Evolutionary conservation across 2,329 filamentous ascomycete species (phyloP).

Genomic region (Colletotrichum godetiae): DNA sequence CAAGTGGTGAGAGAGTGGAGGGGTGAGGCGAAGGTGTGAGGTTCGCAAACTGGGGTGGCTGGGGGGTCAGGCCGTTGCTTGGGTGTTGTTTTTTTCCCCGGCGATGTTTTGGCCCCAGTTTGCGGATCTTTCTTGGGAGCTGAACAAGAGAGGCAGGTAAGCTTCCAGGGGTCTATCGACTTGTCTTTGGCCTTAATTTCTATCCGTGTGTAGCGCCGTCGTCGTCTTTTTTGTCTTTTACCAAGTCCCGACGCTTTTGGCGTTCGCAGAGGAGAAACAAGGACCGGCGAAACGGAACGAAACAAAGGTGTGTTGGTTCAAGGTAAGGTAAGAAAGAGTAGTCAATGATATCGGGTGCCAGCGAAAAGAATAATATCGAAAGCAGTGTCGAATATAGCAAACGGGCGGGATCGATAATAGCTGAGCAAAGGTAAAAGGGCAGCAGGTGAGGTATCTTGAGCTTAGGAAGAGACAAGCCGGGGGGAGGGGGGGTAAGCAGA

Average conservation of each 20-base stretch:
- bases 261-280: neutral
- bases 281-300: neutral
- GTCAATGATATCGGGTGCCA: neutral
- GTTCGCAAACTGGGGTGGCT: constrained; percentile 35
- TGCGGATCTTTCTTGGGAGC: constrained; percentile 30
- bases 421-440: neutral
- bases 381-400: constrained; percentile 2
- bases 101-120: constrained; percentile 25
- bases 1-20: constrained; percentile 10
- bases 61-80: constrained; percentile 25
- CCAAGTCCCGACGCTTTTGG: neutral
- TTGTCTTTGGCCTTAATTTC: neutral
- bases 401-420: constrained; percentile 1
- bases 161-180: neutral
- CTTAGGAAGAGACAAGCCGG: neutral
- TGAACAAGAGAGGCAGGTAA: constrained; percentile 22
- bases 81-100: constrained; percentile 22
- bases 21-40: constrained; percentile 6
- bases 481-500: constrained; percentile 71
- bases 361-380: neutral
- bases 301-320: neutral
- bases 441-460: neutral
- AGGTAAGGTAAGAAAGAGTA: neutral
- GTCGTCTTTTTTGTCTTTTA: neutral
- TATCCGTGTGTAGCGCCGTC: neutral